Conservation (phyloP, 1,139 yeast genomes). For the Yamadazyma triangularis region DNA sequence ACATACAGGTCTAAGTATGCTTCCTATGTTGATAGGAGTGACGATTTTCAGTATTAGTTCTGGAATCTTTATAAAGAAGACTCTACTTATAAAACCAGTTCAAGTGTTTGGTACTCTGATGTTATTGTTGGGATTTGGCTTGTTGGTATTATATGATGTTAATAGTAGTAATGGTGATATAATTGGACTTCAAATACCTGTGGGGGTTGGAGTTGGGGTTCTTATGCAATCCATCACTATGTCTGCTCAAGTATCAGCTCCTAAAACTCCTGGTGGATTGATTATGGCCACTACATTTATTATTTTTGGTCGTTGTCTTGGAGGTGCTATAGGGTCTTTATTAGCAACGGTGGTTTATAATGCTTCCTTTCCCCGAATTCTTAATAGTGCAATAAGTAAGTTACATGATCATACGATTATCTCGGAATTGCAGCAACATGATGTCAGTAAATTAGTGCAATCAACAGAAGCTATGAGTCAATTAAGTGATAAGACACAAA, state of each 20-base stretch:
- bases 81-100: slow-evolving; percentile 28
- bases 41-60: slow-evolving; percentile 24
- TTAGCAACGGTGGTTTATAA: slow-evolving; percentile 33
- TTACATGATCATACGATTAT: slow-evolving; percentile 12
- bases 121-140: slow-evolving; percentile 32
- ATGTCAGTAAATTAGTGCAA: slow-evolving; percentile 13
- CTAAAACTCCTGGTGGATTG: slow-evolving; percentile 33
- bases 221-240: slow-evolving; percentile 26
- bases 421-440: slow-evolving; percentile 16
- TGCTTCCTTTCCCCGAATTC: slow-evolving; percentile 21
- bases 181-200: slow-evolving; percentile 32
- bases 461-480: slow-evolving; percentile 15
- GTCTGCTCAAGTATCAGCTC: slow-evolving; percentile 31
- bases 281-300: slow-evolving; percentile 33
- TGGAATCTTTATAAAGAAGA: slow-evolving; percentile 27
- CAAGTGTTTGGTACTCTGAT: slow-evolving; percentile 20
- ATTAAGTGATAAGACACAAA: slow-evolving; percentile 25
- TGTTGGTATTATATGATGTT: slow-evolving; percentile 25
- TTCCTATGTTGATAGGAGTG: slow-evolving; percentile 34
- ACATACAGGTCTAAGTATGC: slow-evolving; percentile 35
- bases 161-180: slow-evolving; percentile 23
- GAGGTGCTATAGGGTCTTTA: slow-evolving; percentile 28
- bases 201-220: slow-evolving; percentile 28
- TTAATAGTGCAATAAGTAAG: slow-evolving; percentile 13
- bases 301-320: slow-evolving; percentile 27